A percentile compares a stretch with the other conserved stretches of the same genome.
Evolutionary conservation across 257 asterid species (phyloP).

Genomic region (Orobanche coerulescens): DNA sequence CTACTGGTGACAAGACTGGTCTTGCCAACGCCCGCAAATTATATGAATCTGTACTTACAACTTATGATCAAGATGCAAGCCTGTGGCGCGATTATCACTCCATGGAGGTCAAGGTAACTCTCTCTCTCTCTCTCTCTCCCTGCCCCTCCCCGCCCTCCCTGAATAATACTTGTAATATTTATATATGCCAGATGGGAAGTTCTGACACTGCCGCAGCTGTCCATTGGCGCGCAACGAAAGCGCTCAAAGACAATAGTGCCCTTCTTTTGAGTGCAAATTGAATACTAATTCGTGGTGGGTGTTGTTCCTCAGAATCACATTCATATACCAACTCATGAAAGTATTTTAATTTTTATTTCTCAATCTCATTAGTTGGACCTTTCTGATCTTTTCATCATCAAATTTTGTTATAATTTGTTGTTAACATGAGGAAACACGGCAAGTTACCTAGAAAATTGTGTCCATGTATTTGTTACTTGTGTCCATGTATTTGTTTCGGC

Average conservation of each 20-base stretch:
- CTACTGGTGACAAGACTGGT: slow-evolving; percentile 45
- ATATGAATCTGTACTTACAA: slow-evolving; percentile 73
- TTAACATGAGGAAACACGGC: slow-evolving; percentile 15
- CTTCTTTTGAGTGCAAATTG: slow-evolving; percentile 24
- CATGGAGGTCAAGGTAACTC: slow-evolving; percentile 73
- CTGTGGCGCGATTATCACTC: slow-evolving; percentile 78
- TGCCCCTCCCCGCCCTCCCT: neutral
- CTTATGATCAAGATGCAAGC: slow-evolving; percentile 59
- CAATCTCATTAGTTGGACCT: slow-evolving; percentile 26
- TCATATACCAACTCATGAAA: slow-evolving; percentile 7
- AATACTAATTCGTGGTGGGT: slow-evolving; percentile 20
- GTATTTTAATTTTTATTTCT: slow-evolving; percentile 11
- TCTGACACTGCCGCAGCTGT: slow-evolving; percentile 87
- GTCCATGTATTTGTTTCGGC: neutral
- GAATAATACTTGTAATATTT: neutral
- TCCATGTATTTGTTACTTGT: no score
- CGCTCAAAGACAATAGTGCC: slow-evolving; percentile 31
- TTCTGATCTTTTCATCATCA: neutral
- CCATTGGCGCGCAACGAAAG: slow-evolving; percentile 85
- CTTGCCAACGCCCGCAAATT: slow-evolving; percentile 60
- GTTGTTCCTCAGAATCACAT: neutral
- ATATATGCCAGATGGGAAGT: slow-evolving; percentile 62
- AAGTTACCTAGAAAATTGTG: no score
- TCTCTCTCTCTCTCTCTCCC: neutral
- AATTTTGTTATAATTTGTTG: slow-evolving; percentile 12